Conservation (phyloP, 139 green algal species). For the Micromonas commoda region DNA sequence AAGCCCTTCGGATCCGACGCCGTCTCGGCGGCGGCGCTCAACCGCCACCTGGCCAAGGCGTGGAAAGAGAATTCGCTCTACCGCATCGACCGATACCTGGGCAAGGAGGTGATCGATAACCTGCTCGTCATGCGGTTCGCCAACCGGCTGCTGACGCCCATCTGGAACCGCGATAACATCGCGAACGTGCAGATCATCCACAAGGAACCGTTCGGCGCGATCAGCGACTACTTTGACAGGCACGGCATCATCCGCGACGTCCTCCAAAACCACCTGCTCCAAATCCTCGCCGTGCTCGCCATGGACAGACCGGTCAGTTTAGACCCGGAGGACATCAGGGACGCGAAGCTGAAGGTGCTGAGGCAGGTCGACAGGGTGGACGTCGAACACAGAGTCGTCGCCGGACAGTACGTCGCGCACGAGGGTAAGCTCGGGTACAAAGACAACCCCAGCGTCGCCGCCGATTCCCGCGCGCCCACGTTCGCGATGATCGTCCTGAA, state of each 20-base stretch:
- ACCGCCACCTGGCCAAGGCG: constrained; percentile 58
- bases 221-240: constrained; percentile 95
- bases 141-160: constrained; percentile 95
- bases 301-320: constrained; percentile 88
- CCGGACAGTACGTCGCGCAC: constrained; percentile 72
- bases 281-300: constrained; percentile 90
- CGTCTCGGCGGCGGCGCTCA: constrained; percentile 66
- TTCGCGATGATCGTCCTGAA: constrained; percentile 85
- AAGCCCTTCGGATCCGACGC: constrained; percentile 94
- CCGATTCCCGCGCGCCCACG: constrained; percentile 64
- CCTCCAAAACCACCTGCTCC: constrained; percentile 98
- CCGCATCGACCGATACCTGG: constrained; percentile 98
- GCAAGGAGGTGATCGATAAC: constrained; percentile 99
- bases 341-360: constrained; percentile 96
- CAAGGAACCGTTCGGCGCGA: constrained; percentile 93
- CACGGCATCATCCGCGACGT: constrained; percentile 99
- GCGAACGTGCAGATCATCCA: constrained; percentile 98
- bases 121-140: constrained; percentile 94
- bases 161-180: constrained; percentile 94
- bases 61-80: constrained; percentile 95
- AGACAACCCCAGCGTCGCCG: constrained; percentile 72
- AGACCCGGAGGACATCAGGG: constrained; percentile 89
- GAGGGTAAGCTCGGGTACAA: constrained; percentile 55
- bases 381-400: neutral
- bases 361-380: neutral